Conservation (phyloP, 179 eudicot genomes). For the Actinidia chinensis region DNA sequence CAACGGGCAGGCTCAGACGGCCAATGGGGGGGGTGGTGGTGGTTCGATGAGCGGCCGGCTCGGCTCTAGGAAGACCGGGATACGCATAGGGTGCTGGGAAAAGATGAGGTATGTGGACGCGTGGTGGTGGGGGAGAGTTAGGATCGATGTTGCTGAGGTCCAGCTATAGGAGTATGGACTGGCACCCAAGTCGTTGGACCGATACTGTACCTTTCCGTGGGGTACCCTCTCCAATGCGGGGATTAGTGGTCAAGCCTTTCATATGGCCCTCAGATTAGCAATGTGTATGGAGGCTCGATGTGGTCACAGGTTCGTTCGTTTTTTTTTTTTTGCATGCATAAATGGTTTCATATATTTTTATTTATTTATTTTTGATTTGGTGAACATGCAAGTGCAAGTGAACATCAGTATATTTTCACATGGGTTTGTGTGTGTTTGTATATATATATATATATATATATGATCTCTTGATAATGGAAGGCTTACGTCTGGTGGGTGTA, state of each 20-base stretch:
- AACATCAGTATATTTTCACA: too few species aligned
- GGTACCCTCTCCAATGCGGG: conserved; percentile 98
- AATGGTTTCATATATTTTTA: too few species aligned
- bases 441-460: too few species aligned
- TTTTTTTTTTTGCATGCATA: background rate
- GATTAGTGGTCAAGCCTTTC: conserved; percentile 90
- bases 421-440: too few species aligned
- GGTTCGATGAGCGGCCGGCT: conserved; percentile 49
- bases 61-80: conserved; percentile 17
- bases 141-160: conserved; percentile 89
- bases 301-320: conserved; percentile 62
- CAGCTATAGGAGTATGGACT: conserved; percentile 70
- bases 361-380: too few species aligned
- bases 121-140: conserved; percentile 94
- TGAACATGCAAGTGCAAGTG: too few species aligned
- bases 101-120: conserved; percentile 59
- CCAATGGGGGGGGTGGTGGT: conserved; percentile 70
- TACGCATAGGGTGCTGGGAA: conserved; percentile 34
- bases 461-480: too few species aligned
- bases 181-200: conserved; percentile 91
- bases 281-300: conserved; percentile 79
- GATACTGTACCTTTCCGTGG: conserved; percentile 94
- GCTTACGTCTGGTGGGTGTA: too few species aligned
- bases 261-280: conserved; percentile 90
- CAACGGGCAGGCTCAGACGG: conserved; percentile 63